Conservation (phyloP, 2,329 filamentous ascomycete genomes). For the Coniochaeta sp. region DNA sequence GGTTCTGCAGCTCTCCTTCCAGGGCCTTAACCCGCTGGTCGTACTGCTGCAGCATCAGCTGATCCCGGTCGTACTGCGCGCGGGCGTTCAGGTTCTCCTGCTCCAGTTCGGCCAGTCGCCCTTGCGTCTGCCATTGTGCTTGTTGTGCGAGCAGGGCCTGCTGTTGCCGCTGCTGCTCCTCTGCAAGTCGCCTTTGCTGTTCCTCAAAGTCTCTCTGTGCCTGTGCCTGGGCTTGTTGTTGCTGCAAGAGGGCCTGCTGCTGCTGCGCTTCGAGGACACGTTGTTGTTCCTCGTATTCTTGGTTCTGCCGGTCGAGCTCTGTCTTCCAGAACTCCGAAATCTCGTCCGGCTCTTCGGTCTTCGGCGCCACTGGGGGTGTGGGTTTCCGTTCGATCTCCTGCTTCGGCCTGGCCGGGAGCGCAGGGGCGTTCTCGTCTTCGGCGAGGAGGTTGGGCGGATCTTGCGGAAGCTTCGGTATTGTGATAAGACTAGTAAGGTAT, state of each 20-base stretch:
- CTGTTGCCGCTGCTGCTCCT: constrained; percentile 86
- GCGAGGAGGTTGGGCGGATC: constrained; percentile 84
- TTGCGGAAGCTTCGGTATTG: constrained; percentile 89
- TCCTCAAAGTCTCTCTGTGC: constrained; percentile 95
- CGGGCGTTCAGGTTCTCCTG: constrained; percentile 90
- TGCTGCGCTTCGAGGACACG: constrained; percentile 80
- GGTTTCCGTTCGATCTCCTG: constrained; percentile 64
- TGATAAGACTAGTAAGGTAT: constrained; percentile 93
- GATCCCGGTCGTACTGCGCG: constrained; percentile 94
- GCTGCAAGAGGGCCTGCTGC: constrained; percentile 70
- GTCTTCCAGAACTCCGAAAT: constrained; percentile 98
- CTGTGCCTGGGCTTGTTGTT: constrained; percentile 76
- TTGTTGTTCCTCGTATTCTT: constrained; percentile 93
- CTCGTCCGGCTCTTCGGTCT: constrained; percentile 78
- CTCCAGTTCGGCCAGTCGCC: constrained; percentile 90
- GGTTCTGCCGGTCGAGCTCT: constrained; percentile 83
- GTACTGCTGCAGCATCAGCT: constrained; percentile 94
- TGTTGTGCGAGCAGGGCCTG: constrained; percentile 86
- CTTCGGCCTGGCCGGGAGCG: constrained; percentile 73
- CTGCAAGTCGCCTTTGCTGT: constrained; percentile 77
- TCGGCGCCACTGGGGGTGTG: constrained; percentile 60
- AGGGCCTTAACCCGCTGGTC: constrained; percentile 90
- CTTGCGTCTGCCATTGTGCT: constrained; percentile 88
- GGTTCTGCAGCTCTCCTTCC: constrained; percentile 76
- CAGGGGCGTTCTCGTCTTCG: constrained; percentile 78